These are phyloP conservation scores for Thecaphora frezii DNA, from an alignment of 1,284 basidiomycete species.

Conservation along the genomic window DNA sequence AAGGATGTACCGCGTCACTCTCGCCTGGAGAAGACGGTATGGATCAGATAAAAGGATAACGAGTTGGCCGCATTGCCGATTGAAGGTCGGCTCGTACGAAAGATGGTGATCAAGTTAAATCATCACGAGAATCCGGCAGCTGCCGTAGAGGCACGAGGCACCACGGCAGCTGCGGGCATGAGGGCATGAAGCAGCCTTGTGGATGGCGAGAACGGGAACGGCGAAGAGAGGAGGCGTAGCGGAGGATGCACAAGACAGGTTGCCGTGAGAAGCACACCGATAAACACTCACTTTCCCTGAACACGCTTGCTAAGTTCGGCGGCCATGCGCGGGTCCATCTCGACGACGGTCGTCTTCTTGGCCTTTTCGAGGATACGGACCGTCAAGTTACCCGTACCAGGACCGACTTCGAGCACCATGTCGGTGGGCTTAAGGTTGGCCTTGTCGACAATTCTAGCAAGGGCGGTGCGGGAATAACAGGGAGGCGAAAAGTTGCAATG, in stretches of 20 bases:
- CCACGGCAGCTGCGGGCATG: too few relatives aligned
- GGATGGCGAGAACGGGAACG: too few relatives aligned
- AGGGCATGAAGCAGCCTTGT: too few relatives aligned
- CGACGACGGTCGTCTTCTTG: constrained; percentile 87
- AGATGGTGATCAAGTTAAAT: constrained; percentile 42
- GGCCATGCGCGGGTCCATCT: constrained; percentile 99
- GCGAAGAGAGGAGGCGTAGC: too few relatives aligned
- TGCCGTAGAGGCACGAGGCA: too few relatives aligned
- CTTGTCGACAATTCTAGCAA: constrained; percentile 64
- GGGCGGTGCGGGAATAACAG: neutral
- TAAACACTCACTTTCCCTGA: constrained; percentile 83
- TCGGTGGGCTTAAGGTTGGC: constrained; percentile 92
- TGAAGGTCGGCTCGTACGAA: constrained; percentile 46
- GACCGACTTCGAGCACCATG: constrained; percentile 94
- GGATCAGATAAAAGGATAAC: constrained; percentile 18
- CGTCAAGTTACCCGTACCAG: constrained; percentile 96
- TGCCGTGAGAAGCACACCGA: too few relatives aligned
- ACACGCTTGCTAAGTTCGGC: constrained; percentile 96
- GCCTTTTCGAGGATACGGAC: constrained; percentile 90
- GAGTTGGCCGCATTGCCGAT: constrained; percentile 38
- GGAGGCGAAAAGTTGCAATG: neutral
- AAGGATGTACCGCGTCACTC: too few relatives aligned
- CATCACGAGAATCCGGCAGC: constrained; percentile 29
- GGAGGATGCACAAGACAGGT: too few relatives aligned
- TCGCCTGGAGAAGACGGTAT: too few relatives aligned